Evolutionary conservation across 441 rosid genomes (phyloP).

Genomic region (Aquilaria agallochum): DNA sequence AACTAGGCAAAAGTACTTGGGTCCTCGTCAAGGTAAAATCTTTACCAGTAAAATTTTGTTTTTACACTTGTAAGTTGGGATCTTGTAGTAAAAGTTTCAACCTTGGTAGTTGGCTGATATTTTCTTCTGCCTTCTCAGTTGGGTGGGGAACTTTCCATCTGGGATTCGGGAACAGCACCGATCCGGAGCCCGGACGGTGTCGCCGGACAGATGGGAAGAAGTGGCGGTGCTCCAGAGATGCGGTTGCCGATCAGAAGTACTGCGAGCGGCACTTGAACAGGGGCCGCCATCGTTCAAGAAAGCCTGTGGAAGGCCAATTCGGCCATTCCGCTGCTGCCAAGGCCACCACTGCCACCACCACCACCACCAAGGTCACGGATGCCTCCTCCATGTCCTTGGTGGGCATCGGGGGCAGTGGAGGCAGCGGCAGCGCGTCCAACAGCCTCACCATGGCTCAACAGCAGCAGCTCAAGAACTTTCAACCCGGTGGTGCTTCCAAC

Average conservation of each 20-base stretch:
- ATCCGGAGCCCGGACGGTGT: conserved; percentile 80
- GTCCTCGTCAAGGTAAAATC: background rate
- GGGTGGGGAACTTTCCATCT: conserved; percentile 67
- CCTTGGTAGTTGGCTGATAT: background rate
- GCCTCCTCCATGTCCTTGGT: conserved; percentile 25
- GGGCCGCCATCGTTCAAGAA: conserved; percentile 94
- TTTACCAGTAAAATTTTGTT: no score
- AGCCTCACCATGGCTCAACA: conserved; percentile 27
- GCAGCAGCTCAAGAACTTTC: conserved; percentile 30
- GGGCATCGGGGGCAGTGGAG: conserved; percentile 12
- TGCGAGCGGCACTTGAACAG: conserved; percentile 83
- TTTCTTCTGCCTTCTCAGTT: conserved; percentile 19
- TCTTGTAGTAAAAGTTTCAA: no score
- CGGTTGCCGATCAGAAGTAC: conserved; percentile 74
- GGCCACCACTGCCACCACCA: conserved; percentile 7
- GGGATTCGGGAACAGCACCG: conserved; percentile 44
- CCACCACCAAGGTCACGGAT: conserved; percentile 31
- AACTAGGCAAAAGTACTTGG: background rate
- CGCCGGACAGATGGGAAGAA: conserved; percentile 90
- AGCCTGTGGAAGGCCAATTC: conserved; percentile 82
- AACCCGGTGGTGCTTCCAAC: conserved; percentile 26
- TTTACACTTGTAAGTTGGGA: no score
- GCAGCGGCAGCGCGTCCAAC: conserved; percentile 30
- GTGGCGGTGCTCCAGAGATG: conserved; percentile 88
- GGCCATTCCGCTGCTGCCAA: conserved; percentile 45